phyloP scores from a whole-genome alignment of 495 filamentous ascomycete genomes.

The Annulohypoxylon maeteangense region DNA sequence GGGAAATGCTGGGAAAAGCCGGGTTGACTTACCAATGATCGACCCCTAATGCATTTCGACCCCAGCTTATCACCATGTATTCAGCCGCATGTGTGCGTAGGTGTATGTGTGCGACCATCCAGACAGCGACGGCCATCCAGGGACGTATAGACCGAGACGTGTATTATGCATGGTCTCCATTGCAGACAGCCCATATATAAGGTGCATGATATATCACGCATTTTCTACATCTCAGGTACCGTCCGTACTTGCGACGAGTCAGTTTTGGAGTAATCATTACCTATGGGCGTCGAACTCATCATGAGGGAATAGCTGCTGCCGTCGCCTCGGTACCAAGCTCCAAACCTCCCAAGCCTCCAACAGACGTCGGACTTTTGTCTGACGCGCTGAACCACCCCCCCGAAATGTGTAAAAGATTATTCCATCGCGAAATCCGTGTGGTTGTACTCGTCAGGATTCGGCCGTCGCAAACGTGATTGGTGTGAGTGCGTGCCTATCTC shows the following conservation, averaged over 20 bases:
- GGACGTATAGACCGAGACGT: conserved; percentile 13
- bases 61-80: conserved; percentile 38
- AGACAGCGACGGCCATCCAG: conserved; percentile 14
- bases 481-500: conserved; percentile 8
- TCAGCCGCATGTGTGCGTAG: conserved; percentile 39
- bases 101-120: conserved; percentile 27
- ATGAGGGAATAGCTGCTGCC: conserved; percentile 7
- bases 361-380: background rate
- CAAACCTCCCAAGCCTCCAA: background rate
- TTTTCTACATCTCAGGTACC: conserved; percentile 18
- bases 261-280: conserved; percentile 8
- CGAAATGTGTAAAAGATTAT: background rate
- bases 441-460: background rate
- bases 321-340: conserved; percentile 2
- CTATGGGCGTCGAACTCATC: background rate
- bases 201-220: conserved; percentile 38
- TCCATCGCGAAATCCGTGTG: background rate
- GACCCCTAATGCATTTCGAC: conserved; percentile 41
- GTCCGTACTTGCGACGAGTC: conserved; percentile 12
- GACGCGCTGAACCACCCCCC: background rate
- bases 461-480: background rate
- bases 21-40: conserved; percentile 44
- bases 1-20: conserved; percentile 40
- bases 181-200: conserved; percentile 10
- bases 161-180: conserved; percentile 30